Evolutionary conservation across 495 filamentous ascomycete genomes (phyloP).

Genomic region (Lophium mytilinum): DNA sequence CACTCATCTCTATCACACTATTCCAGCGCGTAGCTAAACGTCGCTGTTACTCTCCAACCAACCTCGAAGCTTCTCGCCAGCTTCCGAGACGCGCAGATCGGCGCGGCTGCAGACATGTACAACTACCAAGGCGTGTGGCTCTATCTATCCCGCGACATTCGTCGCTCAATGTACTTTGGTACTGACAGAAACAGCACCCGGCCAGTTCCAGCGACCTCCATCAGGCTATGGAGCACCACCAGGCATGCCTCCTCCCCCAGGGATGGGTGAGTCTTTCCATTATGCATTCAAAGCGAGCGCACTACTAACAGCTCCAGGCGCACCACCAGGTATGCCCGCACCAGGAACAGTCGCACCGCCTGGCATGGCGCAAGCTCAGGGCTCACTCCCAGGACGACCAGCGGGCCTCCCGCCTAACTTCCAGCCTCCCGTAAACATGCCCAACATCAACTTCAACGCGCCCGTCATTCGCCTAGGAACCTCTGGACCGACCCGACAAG

Average conservation of each 20-base stretch:
- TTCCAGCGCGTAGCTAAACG: neutral
- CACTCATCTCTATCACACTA: too few relatives aligned
- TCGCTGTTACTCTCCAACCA: neutral
- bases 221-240: conserved; percentile 61
- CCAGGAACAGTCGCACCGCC: conserved; percentile 73
- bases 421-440: conserved; percentile 84
- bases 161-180: neutral
- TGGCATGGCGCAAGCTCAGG: conserved; percentile 67
- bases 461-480: conserved; percentile 89
- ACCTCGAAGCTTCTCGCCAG: conserved; percentile 3
- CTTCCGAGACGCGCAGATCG: neutral
- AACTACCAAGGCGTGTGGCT: conserved; percentile 66
- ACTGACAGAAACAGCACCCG: conserved; percentile 15
- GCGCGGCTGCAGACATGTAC: conserved; percentile 49
- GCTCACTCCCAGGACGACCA: conserved; percentile 62
- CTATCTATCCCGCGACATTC: neutral
- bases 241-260: conserved; percentile 69
- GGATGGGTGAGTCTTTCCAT: conserved; percentile 60
- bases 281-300: conserved; percentile 11
- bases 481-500: conserved; percentile 56
- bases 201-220: conserved; percentile 59
- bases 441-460: conserved; percentile 96
- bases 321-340: conserved; percentile 61
- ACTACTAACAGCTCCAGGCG: conserved; percentile 35
- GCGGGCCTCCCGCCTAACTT: conserved; percentile 75